Percentiles rank a stretch among this genome's conserved stretches.
Conservation (phyloP, 225 moss, liverwort and hornwort genomes). For the Marchantia polymorpha region DNA sequence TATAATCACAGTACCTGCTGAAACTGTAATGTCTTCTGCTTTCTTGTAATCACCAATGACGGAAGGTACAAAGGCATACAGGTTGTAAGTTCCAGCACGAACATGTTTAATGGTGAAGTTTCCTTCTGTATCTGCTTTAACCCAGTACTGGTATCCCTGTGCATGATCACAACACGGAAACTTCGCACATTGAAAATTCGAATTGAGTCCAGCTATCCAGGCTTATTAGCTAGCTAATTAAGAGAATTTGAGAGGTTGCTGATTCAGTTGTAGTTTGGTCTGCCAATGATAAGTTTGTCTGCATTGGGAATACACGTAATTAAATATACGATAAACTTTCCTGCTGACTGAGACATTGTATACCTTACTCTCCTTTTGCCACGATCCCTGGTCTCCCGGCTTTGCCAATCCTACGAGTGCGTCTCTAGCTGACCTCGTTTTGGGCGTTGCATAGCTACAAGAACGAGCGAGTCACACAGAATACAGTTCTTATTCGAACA, state of each 20-base stretch:
- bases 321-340: no score
- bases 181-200: no score
- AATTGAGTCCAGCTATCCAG: no score
- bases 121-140: slow-evolving; percentile 44
- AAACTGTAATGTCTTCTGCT: no score
- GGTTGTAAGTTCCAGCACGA: slow-evolving; percentile 42
- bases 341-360: no score
- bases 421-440: slow-evolving; percentile 19
- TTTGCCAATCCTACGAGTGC: slow-evolving; percentile 56
- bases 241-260: no score
- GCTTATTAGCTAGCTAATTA: no score
- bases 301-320: no score
- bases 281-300: no score
- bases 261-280: no score
- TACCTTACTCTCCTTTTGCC: slow-evolving; percentile 69
- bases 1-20: not conserved
- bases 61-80: slow-evolving; percentile 52
- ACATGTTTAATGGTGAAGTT: slow-evolving; percentile 38
- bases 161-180: no score
- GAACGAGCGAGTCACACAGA: not conserved
- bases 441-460: not conserved
- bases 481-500: not conserved
- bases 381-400: slow-evolving; percentile 55
- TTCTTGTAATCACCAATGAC: not conserved
- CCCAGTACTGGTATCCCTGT: slow-evolving; percentile 59